Conservation (phyloP, 2,329 filamentous ascomycete genomes). For the Pyrenochaeta sp. region DNA sequence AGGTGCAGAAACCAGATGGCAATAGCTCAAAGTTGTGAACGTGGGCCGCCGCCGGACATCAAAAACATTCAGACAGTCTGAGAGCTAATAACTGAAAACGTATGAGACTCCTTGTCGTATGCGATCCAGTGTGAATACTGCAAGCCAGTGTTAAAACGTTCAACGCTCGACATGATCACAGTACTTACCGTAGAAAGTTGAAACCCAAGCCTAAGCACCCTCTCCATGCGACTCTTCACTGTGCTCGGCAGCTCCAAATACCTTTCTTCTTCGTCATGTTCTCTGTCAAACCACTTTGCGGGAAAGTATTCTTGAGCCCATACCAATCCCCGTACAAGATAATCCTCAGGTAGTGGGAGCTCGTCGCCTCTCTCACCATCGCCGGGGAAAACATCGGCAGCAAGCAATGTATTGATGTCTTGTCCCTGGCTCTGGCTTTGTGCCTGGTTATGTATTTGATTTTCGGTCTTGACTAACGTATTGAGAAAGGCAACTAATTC, state of each 20-base stretch:
- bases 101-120: conserved; percentile 35
- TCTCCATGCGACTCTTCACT: conserved; percentile 63
- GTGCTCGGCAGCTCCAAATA: conserved; percentile 70
- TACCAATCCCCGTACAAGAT: conserved; percentile 68
- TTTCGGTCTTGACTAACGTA: conserved; percentile 54
- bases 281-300: conserved; percentile 66
- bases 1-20: background rate
- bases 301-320: conserved; percentile 70
- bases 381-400: conserved; percentile 57
- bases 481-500: conserved; percentile 63
- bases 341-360: conserved; percentile 74
- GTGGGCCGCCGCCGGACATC: background rate
- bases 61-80: background rate
- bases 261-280: conserved; percentile 73
- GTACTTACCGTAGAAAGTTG: conserved; percentile 51
- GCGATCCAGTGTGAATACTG: conserved; percentile 43
- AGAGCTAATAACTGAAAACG: conserved; percentile 30
- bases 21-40: background rate
- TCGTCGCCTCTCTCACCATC: conserved; percentile 47
- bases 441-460: conserved; percentile 13
- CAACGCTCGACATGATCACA: background rate
- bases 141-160: conserved; percentile 15
- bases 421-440: conserved; percentile 17
- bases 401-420: conserved; percentile 42
- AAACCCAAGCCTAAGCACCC: conserved; percentile 67